These are phyloP conservation scores for Geoglossum glabrum DNA, from an alignment of 495 filamentous ascomycete genomes.

Conservation along the genomic window DNA sequence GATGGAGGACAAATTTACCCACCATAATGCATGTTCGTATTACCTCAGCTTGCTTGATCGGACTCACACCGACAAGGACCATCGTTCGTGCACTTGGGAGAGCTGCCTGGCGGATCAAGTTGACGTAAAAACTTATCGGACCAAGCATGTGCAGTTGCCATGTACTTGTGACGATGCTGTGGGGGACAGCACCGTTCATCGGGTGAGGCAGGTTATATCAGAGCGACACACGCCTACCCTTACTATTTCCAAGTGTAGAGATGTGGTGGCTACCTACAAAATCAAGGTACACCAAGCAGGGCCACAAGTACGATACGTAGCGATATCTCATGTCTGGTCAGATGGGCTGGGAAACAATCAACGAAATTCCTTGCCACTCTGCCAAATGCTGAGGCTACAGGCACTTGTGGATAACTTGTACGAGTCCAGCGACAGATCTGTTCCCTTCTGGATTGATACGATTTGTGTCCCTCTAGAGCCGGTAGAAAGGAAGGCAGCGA, in stretches of 20 bases:
- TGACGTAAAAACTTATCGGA: background rate
- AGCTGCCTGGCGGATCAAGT: background rate
- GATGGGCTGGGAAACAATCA: background rate
- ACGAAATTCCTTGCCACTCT: background rate
- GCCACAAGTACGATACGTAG: background rate
- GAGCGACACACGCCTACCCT: background rate
- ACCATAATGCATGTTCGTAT: background rate
- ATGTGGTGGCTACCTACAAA: background rate
- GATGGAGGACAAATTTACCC: background rate
- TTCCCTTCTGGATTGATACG: background rate
- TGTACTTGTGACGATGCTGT: background rate
- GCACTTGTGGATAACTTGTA: background rate
- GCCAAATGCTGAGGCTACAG: background rate
- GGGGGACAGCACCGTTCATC: background rate
- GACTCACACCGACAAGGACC: background rate
- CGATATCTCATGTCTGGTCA: background rate
- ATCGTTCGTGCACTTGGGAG: background rate
- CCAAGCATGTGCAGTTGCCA: background rate
- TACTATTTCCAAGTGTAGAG: background rate
- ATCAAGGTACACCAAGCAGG: background rate
- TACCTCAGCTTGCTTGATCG: background rate
- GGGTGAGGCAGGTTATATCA: background rate
- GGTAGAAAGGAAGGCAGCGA: background rate
- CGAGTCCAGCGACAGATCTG: background rate
- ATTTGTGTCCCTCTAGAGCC: background rate